These are phyloP conservation scores for Adenanthera pavonina DNA, from an alignment of 306 rosid species.

Conservation along the genomic window DNA sequence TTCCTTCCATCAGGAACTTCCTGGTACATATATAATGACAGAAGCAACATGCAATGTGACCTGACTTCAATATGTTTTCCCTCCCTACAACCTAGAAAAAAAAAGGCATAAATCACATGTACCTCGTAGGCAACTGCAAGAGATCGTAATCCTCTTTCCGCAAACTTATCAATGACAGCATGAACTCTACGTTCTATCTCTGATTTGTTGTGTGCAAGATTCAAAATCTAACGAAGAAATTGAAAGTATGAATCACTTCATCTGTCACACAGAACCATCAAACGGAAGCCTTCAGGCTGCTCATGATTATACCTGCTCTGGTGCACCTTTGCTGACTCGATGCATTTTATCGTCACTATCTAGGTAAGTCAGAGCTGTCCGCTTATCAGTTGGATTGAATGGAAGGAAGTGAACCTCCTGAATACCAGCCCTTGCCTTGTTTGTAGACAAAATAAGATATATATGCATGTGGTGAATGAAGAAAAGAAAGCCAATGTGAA, in stretches of 20 bases:
- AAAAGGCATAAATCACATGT: conserved; percentile 7
- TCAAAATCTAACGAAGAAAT: conserved; percentile 65
- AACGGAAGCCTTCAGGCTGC: conserved; percentile 4
- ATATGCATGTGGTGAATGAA: conserved; percentile 13
- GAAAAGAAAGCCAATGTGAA: conserved; percentile 2
- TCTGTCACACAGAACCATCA: conserved; percentile 29
- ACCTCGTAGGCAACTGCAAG: conserved; percentile 91
- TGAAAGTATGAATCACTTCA: conserved; percentile 31
- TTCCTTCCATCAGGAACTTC: conserved; percentile 83
- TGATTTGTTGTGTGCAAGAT: conserved; percentile 72
- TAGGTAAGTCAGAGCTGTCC: conserved; percentile 82
- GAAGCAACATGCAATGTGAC: conserved; percentile 11
- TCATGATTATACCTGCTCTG: conserved; percentile 71
- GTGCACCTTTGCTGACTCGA: conserved; percentile 91
- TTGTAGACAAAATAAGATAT: conserved; percentile 31
- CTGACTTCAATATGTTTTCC: conserved; percentile 3
- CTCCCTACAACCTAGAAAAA: background rate
- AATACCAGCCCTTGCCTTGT: conserved; percentile 78
- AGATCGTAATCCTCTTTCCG: conserved; percentile 84
- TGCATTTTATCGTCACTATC: conserved; percentile 77
- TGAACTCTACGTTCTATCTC: conserved; percentile 79
- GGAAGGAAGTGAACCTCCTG: conserved; percentile 89
- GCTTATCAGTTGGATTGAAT: conserved; percentile 85
- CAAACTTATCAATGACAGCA: conserved; percentile 71
- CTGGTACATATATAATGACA: conserved; percentile 42